Evolutionary conservation across 2,329 filamentous ascomycete species (phyloP).

Genomic region (Trichoderma sp.): DNA sequence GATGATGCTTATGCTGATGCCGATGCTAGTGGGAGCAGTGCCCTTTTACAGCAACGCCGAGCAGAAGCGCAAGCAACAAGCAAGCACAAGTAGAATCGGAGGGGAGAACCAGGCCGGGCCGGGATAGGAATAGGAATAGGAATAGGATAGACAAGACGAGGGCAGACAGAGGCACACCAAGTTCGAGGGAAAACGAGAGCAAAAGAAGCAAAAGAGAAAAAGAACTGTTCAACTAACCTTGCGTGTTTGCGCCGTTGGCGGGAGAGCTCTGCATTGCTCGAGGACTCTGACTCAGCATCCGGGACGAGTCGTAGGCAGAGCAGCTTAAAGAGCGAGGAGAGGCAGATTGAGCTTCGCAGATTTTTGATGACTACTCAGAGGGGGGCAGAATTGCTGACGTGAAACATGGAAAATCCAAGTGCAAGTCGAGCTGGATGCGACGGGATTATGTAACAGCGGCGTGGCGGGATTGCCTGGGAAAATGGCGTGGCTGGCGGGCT

Average conservation of each 20-base stretch:
- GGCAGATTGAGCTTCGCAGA: background rate
- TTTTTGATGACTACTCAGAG: slow-evolving; percentile 20
- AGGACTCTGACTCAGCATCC: slow-evolving; percentile 23
- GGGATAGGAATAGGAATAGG: background rate
- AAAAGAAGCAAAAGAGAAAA: background rate
- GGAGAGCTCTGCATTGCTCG: slow-evolving; percentile 23
- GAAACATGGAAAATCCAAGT: slow-evolving; percentile 16
- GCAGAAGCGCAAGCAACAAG: background rate
- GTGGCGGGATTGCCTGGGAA: slow-evolving; percentile 14
- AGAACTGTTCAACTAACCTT: slow-evolving; percentile 17
- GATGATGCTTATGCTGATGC: background rate
- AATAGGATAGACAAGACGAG: background rate
- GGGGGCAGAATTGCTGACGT: slow-evolving; percentile 18
- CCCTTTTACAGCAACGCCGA: background rate
- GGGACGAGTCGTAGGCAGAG: background rate
- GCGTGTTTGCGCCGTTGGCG: slow-evolving; percentile 21
- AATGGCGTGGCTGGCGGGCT: slow-evolving; percentile 20
- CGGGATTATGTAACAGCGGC: slow-evolving; percentile 21
- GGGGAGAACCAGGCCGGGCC: background rate
- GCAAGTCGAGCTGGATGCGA: slow-evolving; percentile 14
- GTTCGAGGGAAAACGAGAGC: background rate
- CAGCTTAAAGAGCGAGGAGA: slow-evolving; percentile 8
- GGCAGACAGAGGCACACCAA: background rate
- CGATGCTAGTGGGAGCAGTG: background rate
- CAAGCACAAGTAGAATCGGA: background rate